A percentile compares a stretch with the other conserved stretches of the same genome.
These are phyloP conservation scores for Trichoderma gamsii DNA, from an alignment of 495 filamentous ascomycete species.

Conservation along the genomic window DNA sequence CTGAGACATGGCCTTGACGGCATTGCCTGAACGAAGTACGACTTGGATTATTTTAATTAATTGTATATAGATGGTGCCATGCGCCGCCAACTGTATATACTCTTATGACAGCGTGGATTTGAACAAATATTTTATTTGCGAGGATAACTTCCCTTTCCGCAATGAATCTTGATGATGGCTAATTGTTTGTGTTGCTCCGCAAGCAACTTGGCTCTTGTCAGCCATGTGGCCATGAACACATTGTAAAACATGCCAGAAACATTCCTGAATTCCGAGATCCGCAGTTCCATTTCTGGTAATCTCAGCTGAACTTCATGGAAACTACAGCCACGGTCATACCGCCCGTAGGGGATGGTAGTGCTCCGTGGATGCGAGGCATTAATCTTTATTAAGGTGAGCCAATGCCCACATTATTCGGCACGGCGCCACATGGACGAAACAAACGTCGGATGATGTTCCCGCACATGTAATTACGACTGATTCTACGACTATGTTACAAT, in stretches of 20 bases:
- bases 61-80: neutral
- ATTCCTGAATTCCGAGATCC: too few relatives aligned
- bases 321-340: too few relatives aligned
- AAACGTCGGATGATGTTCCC: neutral
- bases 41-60: neutral
- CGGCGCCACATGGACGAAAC: neutral
- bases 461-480: neutral
- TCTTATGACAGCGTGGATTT: neutral
- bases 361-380: neutral
- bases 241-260: neutral
- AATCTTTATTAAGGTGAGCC: neutral
- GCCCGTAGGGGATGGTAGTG: too few relatives aligned
- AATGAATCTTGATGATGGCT: neutral
- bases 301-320: neutral
- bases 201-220: neutral
- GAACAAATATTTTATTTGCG: too few relatives aligned
- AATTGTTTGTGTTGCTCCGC: neutral
- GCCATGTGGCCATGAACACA: neutral
- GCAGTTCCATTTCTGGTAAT: too few relatives aligned
- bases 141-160: neutral
- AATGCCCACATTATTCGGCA: neutral
- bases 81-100: neutral
- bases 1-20: neutral
- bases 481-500: neutral
- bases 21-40: neutral